These are phyloP conservation scores for Magnusiomyces fungicola DNA, from an alignment of 1,139 yeast genomes.

Conservation along the genomic window DNA sequence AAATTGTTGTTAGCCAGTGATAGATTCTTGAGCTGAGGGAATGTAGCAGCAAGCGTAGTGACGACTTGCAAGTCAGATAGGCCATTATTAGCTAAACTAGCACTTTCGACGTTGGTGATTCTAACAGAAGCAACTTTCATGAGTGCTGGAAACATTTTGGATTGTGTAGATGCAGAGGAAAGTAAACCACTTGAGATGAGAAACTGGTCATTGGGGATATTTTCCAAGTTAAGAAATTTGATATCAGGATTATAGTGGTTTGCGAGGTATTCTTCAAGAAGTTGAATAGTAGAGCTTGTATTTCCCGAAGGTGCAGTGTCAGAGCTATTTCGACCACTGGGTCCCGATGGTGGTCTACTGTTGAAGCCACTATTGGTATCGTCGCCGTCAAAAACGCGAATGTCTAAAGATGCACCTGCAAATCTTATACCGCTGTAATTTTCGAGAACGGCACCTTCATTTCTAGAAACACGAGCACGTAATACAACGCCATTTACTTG, in stretches of 20 bases:
- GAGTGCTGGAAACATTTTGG: slow-evolving; percentile 86
- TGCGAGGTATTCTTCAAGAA: slow-evolving; percentile 53
- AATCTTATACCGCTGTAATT: slow-evolving; percentile 71
- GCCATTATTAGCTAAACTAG: slow-evolving; percentile 67
- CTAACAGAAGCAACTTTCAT: slow-evolving; percentile 68
- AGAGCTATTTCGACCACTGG: not conserved
- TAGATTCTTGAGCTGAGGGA: slow-evolving; percentile 68
- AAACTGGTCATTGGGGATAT: slow-evolving; percentile 56
- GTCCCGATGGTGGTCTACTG: not conserved
- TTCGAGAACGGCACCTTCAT: slow-evolving; percentile 52
- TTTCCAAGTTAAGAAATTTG: slow-evolving; percentile 65
- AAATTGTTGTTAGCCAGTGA: slow-evolving; percentile 74
- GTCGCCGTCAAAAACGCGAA: slow-evolving; percentile 36
- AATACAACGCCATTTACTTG: slow-evolving; percentile 39
- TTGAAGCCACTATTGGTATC: slow-evolving; percentile 1
- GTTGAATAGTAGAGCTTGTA: slow-evolving; percentile 41
- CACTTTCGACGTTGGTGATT: slow-evolving; percentile 52
- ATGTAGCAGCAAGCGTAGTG: slow-evolving; percentile 61
- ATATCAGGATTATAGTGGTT: slow-evolving; percentile 59
- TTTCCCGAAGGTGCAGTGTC: slow-evolving; percentile 9
- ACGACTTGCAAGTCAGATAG: slow-evolving; percentile 57
- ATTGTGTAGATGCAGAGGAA: slow-evolving; percentile 46
- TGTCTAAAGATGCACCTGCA: slow-evolving; percentile 63
- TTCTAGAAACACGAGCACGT: slow-evolving; percentile 50
- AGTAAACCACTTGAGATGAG: slow-evolving; percentile 61